Conservation (phyloP, 176 grass and related monocot genomes). For the Elymus sibiricus region DNA sequence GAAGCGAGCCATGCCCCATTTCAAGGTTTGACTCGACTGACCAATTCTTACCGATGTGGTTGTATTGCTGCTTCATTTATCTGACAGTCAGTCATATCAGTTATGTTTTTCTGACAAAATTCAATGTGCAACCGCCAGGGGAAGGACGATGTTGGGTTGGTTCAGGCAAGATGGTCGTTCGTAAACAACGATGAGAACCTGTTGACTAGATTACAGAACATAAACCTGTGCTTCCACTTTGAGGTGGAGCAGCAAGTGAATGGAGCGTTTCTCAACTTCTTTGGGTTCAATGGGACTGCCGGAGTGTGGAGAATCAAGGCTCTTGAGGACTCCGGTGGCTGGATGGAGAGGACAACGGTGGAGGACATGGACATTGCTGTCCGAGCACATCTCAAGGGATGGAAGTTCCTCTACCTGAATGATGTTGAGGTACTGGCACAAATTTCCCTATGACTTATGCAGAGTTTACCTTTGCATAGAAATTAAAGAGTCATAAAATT, state of each 20-base stretch:
- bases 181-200: slow-evolving; percentile 91
- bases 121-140: slow-evolving; percentile 40
- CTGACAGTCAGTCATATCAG: background rate
- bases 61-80: background rate
- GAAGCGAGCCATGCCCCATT: slow-evolving; percentile 73
- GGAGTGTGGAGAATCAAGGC: slow-evolving; percentile 91
- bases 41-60: background rate
- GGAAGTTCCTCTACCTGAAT: slow-evolving; percentile 89
- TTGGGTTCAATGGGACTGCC: slow-evolving; percentile 87
- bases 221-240: slow-evolving; percentile 94
- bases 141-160: slow-evolving; percentile 75
- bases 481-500: background rate
- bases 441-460: background rate
- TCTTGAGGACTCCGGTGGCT: slow-evolving; percentile 86
- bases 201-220: slow-evolving; percentile 78
- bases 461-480: background rate
- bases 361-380: slow-evolving; percentile 97
- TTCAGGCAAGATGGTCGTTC: slow-evolving; percentile 91
- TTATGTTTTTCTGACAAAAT: slow-evolving; percentile 17
- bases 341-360: slow-evolving; percentile 88
- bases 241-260: slow-evolving; percentile 98
- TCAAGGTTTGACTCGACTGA: slow-evolving; percentile 59
- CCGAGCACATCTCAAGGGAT: slow-evolving; percentile 82
- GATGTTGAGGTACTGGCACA: slow-evolving; percentile 71
- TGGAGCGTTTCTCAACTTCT: slow-evolving; percentile 81